These are phyloP conservation scores for Zygosaccharomyces rouxii DNA, from an alignment of 805 yeast species.

Conservation along the genomic window DNA sequence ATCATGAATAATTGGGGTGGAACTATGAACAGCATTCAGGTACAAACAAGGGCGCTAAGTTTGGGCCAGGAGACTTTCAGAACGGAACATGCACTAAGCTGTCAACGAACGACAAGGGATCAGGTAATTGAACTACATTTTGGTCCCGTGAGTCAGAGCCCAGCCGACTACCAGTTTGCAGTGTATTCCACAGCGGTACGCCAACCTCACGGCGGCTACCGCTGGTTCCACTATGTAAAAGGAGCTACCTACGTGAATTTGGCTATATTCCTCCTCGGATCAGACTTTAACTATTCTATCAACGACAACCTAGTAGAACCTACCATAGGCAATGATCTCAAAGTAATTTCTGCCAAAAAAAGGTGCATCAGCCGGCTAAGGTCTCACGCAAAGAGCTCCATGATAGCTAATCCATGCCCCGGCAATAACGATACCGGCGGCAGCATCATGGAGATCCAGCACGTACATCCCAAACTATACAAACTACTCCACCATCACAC, in stretches of 20 bases:
- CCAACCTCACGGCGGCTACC: neutral
- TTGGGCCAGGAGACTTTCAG: neutral
- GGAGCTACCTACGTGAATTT: slow-evolving; percentile 2
- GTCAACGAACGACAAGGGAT: neutral
- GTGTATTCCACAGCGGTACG: slow-evolving; percentile 3
- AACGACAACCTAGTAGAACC: slow-evolving; percentile 6
- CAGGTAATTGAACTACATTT: neutral
- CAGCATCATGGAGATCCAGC: slow-evolving; percentile 3
- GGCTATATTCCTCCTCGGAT: slow-evolving; percentile 3
- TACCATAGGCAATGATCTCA: slow-evolving; percentile 7
- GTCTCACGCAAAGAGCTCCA: slow-evolving; percentile 5
- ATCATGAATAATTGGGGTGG: slow-evolving; percentile 2
- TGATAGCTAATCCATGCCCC: slow-evolving; percentile 3
- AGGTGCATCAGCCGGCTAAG: slow-evolving; percentile 4
- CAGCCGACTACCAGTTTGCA: neutral
- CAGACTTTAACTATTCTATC: slow-evolving; percentile 5
- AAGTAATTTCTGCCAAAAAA: slow-evolving; percentile 5
- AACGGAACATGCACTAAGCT: neutral
- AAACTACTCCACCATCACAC: slow-evolving; percentile 3
- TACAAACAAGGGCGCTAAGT: neutral
- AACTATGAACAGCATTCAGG: neutral
- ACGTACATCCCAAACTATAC: slow-evolving; percentile 1
- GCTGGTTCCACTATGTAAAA: slow-evolving; percentile 5
- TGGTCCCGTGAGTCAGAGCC: neutral
- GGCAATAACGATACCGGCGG: neutral